These are phyloP conservation scores for Quercus gilva DNA, from an alignment of 306 rosid genomes.

Conservation along the genomic window DNA sequence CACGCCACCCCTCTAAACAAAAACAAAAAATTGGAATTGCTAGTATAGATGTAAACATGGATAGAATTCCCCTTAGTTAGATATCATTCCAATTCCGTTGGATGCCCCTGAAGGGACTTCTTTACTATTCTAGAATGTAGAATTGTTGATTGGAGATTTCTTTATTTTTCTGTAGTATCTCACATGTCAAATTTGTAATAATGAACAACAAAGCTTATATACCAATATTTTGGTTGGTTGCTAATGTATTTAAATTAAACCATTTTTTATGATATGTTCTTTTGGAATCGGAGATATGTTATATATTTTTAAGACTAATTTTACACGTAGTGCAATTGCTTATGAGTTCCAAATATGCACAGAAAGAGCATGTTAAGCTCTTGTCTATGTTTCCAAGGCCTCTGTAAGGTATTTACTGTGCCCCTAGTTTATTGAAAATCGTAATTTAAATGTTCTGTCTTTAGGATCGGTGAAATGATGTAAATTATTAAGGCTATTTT, in stretches of 20 bases:
- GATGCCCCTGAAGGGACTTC: too few species aligned
- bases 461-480: background rate
- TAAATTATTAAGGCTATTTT: background rate
- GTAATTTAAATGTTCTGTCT: background rate
- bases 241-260: too few species aligned
- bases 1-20: too few species aligned
- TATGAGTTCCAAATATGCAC: conserved; percentile 34
- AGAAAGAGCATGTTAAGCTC: conserved; percentile 64
- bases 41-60: background rate
- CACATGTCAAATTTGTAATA: background rate
- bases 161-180: background rate
- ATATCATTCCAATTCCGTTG: too few species aligned
- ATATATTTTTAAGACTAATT: background rate
- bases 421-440: conserved; percentile 11
- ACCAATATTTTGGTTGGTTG: too few species aligned
- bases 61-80: background rate
- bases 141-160: background rate
- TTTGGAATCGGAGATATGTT: background rate
- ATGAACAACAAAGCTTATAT: background rate
- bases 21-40: background rate
- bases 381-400: conserved; percentile 49
- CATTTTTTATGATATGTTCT: background rate
- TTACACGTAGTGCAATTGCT: conserved; percentile 8
- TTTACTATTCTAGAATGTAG: too few species aligned
- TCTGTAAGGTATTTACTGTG: conserved; percentile 50